Percentiles rank a stretch among this genome's conserved stretches.
Evolutionary conservation across 2,329 filamentous ascomycete genomes (phyloP).

Genomic region (Aureobasidium vineae): DNA sequence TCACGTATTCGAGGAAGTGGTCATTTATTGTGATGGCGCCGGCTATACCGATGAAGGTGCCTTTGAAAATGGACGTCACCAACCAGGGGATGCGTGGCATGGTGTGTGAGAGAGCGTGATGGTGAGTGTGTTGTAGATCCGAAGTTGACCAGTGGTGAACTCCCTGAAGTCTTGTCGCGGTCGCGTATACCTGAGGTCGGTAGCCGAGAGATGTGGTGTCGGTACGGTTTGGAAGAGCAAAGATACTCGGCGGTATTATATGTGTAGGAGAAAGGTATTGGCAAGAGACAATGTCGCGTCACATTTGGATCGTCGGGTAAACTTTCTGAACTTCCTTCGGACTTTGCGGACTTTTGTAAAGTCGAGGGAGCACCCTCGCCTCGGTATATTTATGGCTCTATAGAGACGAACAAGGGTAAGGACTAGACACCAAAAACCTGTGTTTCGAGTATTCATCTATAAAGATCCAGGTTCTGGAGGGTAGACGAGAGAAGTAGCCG

Average conservation of each 20-base stretch:
- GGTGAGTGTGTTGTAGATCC: background rate
- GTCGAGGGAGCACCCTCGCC: background rate
- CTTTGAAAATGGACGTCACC: background rate
- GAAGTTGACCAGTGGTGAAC: background rate
- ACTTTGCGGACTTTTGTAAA: constrained; percentile 1
- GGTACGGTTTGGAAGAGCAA: background rate
- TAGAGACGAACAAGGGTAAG: too few relatives aligned
- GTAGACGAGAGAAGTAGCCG: too few relatives aligned
- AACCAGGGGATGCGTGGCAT: background rate
- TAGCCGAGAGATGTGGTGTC: background rate
- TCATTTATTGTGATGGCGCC: constrained; percentile 42
- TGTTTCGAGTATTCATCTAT: too few relatives aligned
- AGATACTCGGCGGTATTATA: too few relatives aligned
- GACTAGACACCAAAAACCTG: too few relatives aligned
- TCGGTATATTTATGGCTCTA: too few relatives aligned
- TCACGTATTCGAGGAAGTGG: constrained; percentile 40
- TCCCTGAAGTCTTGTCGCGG: background rate
- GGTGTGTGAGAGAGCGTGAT: background rate
- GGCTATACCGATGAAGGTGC: constrained; percentile 19
- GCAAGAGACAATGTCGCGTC: background rate
- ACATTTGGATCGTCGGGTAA: background rate
- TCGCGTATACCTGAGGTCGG: background rate
- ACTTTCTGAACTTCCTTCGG: constrained; percentile 18
- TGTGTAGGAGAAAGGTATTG: background rate
- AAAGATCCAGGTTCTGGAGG: too few relatives aligned